These are phyloP conservation scores for Dendrobium nobile DNA, from an alignment of 106 monocot genomes.

Conservation along the genomic window DNA sequence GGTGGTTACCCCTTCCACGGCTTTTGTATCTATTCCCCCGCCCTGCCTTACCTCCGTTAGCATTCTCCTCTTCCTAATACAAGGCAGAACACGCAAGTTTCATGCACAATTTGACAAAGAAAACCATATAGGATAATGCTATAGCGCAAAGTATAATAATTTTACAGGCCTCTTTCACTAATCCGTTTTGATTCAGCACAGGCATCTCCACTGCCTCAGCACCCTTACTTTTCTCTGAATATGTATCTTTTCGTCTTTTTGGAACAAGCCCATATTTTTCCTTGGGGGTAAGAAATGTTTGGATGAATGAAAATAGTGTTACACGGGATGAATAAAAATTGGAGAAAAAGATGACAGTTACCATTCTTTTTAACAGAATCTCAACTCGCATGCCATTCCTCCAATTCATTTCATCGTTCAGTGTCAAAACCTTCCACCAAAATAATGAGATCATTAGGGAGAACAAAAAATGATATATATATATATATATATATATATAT, in stretches of 20 bases:
- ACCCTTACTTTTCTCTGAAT: slow-evolving; percentile 14
- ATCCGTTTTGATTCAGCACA: background rate
- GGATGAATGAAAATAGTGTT: background rate
- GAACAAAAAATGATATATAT: no score
- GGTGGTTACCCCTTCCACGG: slow-evolving; percentile 27
- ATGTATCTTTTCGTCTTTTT: slow-evolving; percentile 14
- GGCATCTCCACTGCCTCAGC: background rate
- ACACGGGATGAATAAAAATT: background rate
- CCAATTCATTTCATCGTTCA: slow-evolving; percentile 85
- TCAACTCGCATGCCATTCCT: slow-evolving; percentile 77
- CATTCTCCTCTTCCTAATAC: slow-evolving; percentile 30
- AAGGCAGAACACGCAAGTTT: background rate
- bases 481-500: no score
- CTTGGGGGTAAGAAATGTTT: slow-evolving; percentile 9
- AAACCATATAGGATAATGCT: background rate
- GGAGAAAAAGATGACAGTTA: slow-evolving; percentile 12
- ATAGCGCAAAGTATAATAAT: background rate
- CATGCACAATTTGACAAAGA: background rate
- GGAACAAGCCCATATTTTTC: slow-evolving; percentile 27
- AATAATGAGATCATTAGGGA: background rate
- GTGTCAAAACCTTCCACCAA: slow-evolving; percentile 34
- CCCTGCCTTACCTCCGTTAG: slow-evolving; percentile 17
- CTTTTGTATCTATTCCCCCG: slow-evolving; percentile 19
- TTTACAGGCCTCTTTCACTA: slow-evolving; percentile 19
- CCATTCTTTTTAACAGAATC: slow-evolving; percentile 42